These are phyloP conservation scores for Zanthoxylum bungeanum DNA, from an alignment of 345 rosid genomes.

Conservation along the genomic window DNA sequence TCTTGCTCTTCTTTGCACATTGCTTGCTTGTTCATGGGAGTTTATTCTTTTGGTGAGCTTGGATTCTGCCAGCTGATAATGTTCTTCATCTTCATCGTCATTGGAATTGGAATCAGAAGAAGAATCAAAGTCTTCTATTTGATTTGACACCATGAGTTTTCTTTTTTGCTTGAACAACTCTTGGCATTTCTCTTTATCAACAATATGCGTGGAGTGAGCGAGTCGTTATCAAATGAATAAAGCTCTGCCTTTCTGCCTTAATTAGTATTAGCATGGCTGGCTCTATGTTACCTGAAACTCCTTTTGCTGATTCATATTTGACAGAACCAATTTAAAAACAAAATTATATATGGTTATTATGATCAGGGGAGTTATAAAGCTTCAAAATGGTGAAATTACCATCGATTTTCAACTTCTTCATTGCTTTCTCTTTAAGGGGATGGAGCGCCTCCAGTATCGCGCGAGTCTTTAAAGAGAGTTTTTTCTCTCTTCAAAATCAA, in stretches of 20 bases:
- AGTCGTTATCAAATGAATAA: not conserved
- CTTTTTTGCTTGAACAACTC: not conserved
- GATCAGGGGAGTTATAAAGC: too few species aligned
- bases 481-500: too few species aligned
- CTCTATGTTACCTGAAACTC: not conserved
- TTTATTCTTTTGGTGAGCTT: not conserved
- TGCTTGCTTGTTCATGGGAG: not conserved
- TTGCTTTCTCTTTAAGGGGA: not conserved
- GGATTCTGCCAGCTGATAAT: not conserved
- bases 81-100: not conserved
- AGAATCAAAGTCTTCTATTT: not conserved
- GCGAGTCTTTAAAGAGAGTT: too few species aligned
- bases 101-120: not conserved
- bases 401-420: constrained; percentile 2
- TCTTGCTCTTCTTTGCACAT: not conserved
- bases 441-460: too few species aligned
- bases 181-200: not conserved
- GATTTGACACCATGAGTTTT: not conserved
- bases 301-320: not conserved
- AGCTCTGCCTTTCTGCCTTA: constrained; percentile 14
- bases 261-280: not conserved
- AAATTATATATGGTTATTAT: not conserved
- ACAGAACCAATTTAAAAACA: not conserved
- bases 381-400: not conserved
- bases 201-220: not conserved